phyloP scores from a whole-genome alignment of 768 basidiomycete species.

The Lactifluus volemus region DNA sequence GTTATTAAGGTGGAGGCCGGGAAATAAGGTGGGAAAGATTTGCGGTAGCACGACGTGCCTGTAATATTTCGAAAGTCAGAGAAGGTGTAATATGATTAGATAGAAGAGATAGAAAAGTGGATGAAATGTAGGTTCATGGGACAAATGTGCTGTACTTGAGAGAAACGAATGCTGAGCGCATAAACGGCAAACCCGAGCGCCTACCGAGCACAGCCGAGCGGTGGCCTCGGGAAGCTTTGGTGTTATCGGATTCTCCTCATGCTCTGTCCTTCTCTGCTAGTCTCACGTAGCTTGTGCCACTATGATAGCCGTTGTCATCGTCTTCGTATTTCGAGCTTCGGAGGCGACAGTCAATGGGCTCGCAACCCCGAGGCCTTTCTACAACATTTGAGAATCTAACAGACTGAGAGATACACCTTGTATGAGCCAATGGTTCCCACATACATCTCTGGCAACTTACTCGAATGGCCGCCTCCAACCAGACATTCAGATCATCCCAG shows the following conservation, averaged over 20 bases:
- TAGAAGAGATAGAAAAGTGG: neutral
- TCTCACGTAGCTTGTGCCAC: neutral
- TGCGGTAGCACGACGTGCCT: neutral
- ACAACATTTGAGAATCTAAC: neutral
- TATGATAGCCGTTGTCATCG: too few relatives aligned
- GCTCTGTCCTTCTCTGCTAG: too few relatives aligned
- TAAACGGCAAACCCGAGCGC: slow-evolving; percentile 4
- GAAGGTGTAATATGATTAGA: neutral
- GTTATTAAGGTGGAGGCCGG: neutral
- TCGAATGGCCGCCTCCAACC: slow-evolving; percentile 7
- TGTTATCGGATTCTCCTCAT: too few relatives aligned
- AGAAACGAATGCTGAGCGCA: neutral
- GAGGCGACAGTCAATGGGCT: too few relatives aligned
- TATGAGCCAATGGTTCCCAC: neutral
- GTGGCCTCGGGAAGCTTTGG: too few relatives aligned
- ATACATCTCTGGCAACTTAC: neutral
- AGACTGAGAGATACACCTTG: neutral
- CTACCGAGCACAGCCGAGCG: too few relatives aligned
- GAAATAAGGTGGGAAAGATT: neutral
- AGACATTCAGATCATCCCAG: slow-evolving; percentile 13
- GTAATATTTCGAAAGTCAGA: neutral
- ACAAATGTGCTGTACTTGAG: neutral
- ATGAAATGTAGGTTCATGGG: neutral
- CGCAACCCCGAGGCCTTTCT: neutral
- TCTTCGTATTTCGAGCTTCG: neutral